Evolutionary conservation across 164 flowering plant species (phyloP).

Genomic region (Euptelea pleiosperma): DNA sequence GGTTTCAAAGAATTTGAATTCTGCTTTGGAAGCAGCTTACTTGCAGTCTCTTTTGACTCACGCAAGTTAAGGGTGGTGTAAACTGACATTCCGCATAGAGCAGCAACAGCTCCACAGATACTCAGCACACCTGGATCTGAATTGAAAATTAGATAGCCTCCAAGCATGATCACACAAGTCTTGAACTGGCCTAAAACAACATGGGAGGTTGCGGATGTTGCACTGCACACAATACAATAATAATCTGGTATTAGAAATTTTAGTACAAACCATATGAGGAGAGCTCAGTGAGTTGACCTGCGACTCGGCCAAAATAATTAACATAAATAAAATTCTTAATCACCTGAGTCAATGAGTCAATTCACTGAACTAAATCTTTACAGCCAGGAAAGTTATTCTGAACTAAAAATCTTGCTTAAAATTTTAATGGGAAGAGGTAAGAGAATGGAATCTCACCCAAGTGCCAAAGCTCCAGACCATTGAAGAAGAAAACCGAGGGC

Average conservation of each 20-base stretch:
- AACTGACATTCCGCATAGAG: conserved; percentile 71
- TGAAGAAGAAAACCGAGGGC: conserved; percentile 78
- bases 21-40: conserved; percentile 33
- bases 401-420: background rate
- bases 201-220: conserved; percentile 84
- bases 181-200: conserved; percentile 92
- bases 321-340: too few species aligned
- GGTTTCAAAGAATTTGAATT: conserved; percentile 24
- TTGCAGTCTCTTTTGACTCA: conserved; percentile 24
- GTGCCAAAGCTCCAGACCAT: conserved; percentile 89
- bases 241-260: background rate
- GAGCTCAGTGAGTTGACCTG: too few species aligned
- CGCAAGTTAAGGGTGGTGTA: conserved; percentile 58
- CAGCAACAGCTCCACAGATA: conserved; percentile 62
- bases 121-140: conserved; percentile 75
- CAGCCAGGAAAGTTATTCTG: too few species aligned
- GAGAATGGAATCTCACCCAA: conserved; percentile 53
- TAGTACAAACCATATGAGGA: background rate
- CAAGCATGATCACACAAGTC: conserved; percentile 71
- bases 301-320: too few species aligned
- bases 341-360: too few species aligned
- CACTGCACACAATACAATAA: conserved; percentile 38
- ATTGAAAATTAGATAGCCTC: conserved; percentile 55
- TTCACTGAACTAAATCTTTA: too few species aligned
- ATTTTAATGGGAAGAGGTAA: background rate